A percentile compares a stretch with the other conserved stretches of the same genome.
Conservation (phyloP, 2,329 filamentous ascomycete genomes). For the Cyclaneusma minus region DNA sequence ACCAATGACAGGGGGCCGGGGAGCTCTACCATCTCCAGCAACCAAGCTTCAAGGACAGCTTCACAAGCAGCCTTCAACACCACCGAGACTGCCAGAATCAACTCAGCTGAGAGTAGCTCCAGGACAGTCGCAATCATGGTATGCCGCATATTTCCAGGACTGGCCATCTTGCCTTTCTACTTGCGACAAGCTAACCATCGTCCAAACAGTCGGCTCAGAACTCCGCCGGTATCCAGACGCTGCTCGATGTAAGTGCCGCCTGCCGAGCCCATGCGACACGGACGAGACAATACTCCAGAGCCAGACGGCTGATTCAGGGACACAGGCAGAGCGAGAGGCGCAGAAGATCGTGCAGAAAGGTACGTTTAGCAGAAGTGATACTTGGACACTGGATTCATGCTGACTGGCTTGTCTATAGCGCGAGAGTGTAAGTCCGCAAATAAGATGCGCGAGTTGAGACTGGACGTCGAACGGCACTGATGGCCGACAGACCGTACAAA, state of each 20-base stretch:
- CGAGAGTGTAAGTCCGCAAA: constrained; percentile 59
- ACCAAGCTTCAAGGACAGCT: no score
- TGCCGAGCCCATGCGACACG: constrained; percentile 1
- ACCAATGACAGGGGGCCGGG: no score
- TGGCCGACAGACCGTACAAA: constrained; percentile 65
- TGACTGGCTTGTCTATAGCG: constrained; percentile 34
- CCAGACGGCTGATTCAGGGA: constrained; percentile 20
- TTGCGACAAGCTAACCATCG: no score
- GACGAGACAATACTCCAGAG: constrained; percentile 1
- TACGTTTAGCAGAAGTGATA: constrained; percentile 24
- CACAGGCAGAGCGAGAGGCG: constrained; percentile 87
- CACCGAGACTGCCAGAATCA: no score
- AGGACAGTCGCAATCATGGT: no score
- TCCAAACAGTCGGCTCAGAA: constrained; percentile 89
- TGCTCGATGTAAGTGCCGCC: constrained; percentile 72
- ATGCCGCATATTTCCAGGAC: no score
- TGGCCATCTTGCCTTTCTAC: no score
- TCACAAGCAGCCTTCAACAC: no score
- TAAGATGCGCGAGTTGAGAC: constrained; percentile 1
- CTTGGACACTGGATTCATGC: constrained; percentile 7
- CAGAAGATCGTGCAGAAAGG: constrained; percentile 99
- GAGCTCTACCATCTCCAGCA: no score
- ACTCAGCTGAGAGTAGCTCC: no score
- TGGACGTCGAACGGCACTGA: constrained; percentile 14
- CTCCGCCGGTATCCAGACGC: constrained; percentile 93